phyloP scores from a whole-genome alignment of 768 basidiomycete species.

The Gloeostereum incarnatum region DNA sequence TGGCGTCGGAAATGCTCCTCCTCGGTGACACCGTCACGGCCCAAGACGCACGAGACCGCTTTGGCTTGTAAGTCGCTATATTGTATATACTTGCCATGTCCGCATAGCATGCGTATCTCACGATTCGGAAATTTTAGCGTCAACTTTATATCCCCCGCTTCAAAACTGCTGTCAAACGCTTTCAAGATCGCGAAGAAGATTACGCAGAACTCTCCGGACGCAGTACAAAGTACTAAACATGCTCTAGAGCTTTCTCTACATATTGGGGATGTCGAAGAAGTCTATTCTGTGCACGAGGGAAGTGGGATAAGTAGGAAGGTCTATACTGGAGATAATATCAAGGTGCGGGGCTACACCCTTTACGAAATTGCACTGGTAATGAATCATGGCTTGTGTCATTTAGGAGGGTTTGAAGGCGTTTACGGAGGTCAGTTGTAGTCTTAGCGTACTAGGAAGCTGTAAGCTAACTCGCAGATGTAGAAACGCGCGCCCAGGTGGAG shows the following conservation, averaged over 20 bases:
- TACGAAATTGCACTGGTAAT: not conserved
- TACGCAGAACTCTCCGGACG: slow-evolving; percentile 62
- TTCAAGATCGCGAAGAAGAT: slow-evolving; percentile 53
- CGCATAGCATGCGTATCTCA: not conserved
- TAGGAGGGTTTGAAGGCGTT: slow-evolving; percentile 71
- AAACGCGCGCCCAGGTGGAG: too few species aligned
- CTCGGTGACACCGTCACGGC: slow-evolving; percentile 63
- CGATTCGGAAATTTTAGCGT: slow-evolving; percentile 21
- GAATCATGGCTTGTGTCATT: slow-evolving; percentile 3
- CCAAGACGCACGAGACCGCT: slow-evolving; percentile 55
- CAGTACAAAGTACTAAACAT: slow-evolving; percentile 70
- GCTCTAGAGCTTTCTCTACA: slow-evolving; percentile 49
- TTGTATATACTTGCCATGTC: too few species aligned
- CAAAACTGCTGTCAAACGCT: slow-evolving; percentile 50
- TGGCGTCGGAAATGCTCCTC: slow-evolving; percentile 70
- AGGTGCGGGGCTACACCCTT: slow-evolving; percentile 24
- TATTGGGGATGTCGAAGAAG: slow-evolving; percentile 40
- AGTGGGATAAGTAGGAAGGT: slow-evolving; percentile 40
- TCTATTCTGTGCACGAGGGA: slow-evolving; percentile 29
- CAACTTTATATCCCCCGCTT: slow-evolving; percentile 54
- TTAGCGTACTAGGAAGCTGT: too few species aligned
- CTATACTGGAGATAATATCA: slow-evolving; percentile 60
- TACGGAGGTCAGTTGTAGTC: slow-evolving; percentile 41
- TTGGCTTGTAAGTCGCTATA: slow-evolving; percentile 56
- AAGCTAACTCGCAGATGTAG: too few species aligned